Evolutionary conservation across 2,329 filamentous ascomycete genomes (phyloP), one percentile per base, ranked within the genome.

Genomic region (Clarireedia homoeocarpa): DNA sequence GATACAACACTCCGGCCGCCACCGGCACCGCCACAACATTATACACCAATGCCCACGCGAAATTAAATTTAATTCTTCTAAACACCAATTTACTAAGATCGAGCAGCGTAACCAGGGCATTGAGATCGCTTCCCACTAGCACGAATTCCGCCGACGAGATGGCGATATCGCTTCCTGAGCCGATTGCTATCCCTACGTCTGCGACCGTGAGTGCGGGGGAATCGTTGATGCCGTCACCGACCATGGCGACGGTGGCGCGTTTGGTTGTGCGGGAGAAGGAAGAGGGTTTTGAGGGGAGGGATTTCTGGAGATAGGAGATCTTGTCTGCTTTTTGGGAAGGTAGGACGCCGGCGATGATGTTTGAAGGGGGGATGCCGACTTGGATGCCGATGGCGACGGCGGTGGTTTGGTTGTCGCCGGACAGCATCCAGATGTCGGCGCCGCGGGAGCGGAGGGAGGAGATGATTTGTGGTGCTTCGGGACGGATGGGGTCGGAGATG

Each of bases 151-250:
- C 88, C 0, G 88, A 87, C 52, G 86, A 87, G 61, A 94, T 84
- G 4, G 90, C 90, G 38, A 95, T 86, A 67, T 95, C 90, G 0
- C 86, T 89, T 4, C 89, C 89, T 0, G 83, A 86, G 1, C 87
- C 88, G 63, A 95, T 83, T 1, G 89, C 87, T 58, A 95, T 92
- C 56, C 88, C 88, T 1, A 95, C 83, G 63, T 95, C 89, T 15
- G 90, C 88, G 0, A 84, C 84, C 2, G 86, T 83, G 4, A 95
- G 79, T 2, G 89, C 89, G 0, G 89, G 89, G 0, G 89, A 86
- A 66, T 95, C 90, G 65, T 95, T 95, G 62, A 92, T 89, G 17
- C 90, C 89, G 63, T 95, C 89, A 39, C 89, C 90, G 2, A 91
- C 88, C 82, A 95, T 94, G 40, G 84, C 89, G 0, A 95, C 82